Evolutionary conservation across 2,329 filamentous ascomycete genomes (phyloP).

Genomic region (Aspergillus intermedius): DNA sequence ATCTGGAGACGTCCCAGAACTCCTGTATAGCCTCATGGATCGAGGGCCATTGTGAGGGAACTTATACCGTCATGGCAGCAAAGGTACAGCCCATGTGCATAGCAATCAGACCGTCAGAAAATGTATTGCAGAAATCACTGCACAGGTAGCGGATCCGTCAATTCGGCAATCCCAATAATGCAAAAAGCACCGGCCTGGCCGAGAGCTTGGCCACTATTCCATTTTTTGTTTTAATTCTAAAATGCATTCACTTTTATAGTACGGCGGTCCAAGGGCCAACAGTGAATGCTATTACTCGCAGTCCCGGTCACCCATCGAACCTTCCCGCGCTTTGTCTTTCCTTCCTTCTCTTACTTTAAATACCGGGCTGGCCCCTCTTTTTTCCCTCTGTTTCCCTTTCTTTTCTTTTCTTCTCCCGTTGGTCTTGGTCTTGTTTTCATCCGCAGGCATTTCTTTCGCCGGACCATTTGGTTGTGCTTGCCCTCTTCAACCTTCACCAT

Average conservation of each 20-base stretch:
- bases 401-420: not conserved
- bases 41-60: not conserved
- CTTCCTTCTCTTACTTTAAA: not conserved
- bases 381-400: not conserved
- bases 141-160: not conserved
- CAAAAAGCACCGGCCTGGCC: not conserved
- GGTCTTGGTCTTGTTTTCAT: not conserved
- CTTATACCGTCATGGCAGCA: too few relatives aligned
- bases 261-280: not conserved
- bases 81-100: too few relatives aligned
- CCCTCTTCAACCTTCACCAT: conserved; percentile 8
- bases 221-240: too few relatives aligned
- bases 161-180: not conserved
- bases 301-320: not conserved
- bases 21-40: not conserved
- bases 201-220: too few relatives aligned
- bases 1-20: not conserved
- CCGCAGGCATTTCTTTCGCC: not conserved
- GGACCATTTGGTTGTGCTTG: not conserved
- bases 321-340: not conserved
- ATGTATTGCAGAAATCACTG: not conserved
- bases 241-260: not conserved
- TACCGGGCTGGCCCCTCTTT: not conserved
- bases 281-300: not conserved
- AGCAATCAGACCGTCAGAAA: not conserved